Percentiles rank a stretch among this genome's conserved stretches.
phyloP scores from a whole-genome alignment of 2,329 filamentous ascomycete species.

The Hypoxylon sp. region DNA sequence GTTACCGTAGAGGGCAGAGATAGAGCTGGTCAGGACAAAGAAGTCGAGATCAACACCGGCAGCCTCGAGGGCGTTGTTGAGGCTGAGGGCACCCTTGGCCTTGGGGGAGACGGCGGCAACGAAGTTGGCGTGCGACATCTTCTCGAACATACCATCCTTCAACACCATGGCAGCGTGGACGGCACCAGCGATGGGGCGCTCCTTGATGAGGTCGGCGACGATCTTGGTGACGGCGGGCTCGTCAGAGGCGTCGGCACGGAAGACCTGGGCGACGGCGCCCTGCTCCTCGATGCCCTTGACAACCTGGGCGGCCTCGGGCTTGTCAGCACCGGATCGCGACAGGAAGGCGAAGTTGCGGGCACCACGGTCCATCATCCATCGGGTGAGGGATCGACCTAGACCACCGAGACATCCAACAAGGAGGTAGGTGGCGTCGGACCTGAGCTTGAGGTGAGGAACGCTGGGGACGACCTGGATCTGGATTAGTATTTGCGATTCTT shows the following conservation, averaged over 20 bases:
- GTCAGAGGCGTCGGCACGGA: conserved; percentile 41
- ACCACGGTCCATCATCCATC: conserved; percentile 47
- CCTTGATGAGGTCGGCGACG: conserved; percentile 14
- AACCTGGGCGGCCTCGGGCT: conserved; percentile 38
- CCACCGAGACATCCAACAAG: conserved; percentile 43
- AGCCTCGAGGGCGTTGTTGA: conserved; percentile 22
- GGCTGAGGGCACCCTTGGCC: conserved; percentile 26
- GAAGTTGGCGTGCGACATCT: conserved; percentile 14
- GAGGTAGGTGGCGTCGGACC: conserved; percentile 32
- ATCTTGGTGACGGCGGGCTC: conserved; percentile 37
- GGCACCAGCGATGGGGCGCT: conserved; percentile 36
- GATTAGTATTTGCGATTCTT: conserved; percentile 2
- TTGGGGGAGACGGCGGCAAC: conserved; percentile 28
- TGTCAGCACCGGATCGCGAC: conserved; percentile 41
- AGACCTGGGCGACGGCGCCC: conserved; percentile 39
- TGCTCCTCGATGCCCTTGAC: conserved; percentile 36
- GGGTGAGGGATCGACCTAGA: conserved; percentile 46
- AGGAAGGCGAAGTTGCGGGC: conserved; percentile 46
- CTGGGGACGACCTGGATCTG: conserved; percentile 50
- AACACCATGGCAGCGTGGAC: conserved; percentile 46
- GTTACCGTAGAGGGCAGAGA: conserved; percentile 44
- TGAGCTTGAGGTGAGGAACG: conserved; percentile 1
- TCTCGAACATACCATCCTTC: conserved; percentile 28
- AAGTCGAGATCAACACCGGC: conserved; percentile 46
- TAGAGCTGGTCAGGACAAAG: conserved; percentile 48